Evolutionary conservation across 306 rosid species (phyloP).

Genomic region (Pyrus pyrifolia): DNA sequence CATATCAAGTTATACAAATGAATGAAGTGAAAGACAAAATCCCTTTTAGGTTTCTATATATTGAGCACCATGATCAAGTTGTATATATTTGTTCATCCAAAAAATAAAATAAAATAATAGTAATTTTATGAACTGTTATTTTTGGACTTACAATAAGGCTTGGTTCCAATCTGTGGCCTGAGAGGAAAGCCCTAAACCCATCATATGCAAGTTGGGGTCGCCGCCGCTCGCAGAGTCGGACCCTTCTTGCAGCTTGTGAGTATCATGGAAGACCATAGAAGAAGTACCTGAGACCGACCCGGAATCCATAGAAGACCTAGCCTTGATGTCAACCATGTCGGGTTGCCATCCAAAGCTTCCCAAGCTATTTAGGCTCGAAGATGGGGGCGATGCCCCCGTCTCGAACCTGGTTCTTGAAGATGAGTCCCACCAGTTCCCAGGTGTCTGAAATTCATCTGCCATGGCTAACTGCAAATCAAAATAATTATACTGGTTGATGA

Average conservation of each 20-base stretch:
- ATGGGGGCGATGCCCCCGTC: slow-evolving; percentile 64
- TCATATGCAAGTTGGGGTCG: slow-evolving; percentile 70
- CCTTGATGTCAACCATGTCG: slow-evolving; percentile 55
- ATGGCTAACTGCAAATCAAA: slow-evolving; percentile 27
- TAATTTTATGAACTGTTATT: not conserved
- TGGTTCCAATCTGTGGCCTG: slow-evolving; percentile 86
- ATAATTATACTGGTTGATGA: not conserved
- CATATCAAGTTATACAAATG: not conserved
- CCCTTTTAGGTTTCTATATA: not conserved
- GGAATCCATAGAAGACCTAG: slow-evolving; percentile 60
- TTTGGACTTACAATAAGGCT: slow-evolving; percentile 58
- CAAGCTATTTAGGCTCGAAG: slow-evolving; percentile 51
- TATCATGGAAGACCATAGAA: slow-evolving; percentile 47
- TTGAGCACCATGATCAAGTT: not conserved
- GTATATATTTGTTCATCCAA: not conserved
- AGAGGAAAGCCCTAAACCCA: slow-evolving; percentile 82
- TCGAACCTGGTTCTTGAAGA: slow-evolving; percentile 54
- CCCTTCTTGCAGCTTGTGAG: slow-evolving; percentile 39
- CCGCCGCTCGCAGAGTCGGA: slow-evolving; percentile 27
- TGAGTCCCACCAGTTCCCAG: slow-evolving; percentile 88
- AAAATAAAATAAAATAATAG: not conserved
- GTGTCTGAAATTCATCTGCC: slow-evolving; percentile 83
- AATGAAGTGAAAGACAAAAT: not conserved
- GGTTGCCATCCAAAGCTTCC: slow-evolving; percentile 54
- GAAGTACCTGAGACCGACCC: slow-evolving; percentile 41